A percentile compares a stretch with the other conserved stretches of the same genome.
Conservation (phyloP, 192 early-diverging fungal genomes). For the Podila clonocystis region DNA sequence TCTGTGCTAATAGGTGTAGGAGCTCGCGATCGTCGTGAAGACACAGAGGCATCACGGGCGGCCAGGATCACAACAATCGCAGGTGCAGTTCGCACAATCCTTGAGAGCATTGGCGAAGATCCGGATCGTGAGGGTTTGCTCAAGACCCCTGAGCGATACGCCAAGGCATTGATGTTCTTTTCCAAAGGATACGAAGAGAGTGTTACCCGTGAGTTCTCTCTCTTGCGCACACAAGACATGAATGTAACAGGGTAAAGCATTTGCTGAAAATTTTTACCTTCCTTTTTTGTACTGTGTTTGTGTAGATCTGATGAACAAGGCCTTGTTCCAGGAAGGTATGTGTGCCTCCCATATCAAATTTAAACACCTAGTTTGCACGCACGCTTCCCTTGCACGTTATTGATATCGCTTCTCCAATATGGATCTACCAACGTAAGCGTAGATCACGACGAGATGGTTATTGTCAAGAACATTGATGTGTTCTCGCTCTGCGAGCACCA, state of each 20-base stretch:
- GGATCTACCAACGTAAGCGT: neutral
- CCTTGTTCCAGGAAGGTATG: slow-evolving; percentile 51
- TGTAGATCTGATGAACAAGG: slow-evolving; percentile 50
- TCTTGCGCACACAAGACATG: neutral
- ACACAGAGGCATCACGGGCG: slow-evolving; percentile 78
- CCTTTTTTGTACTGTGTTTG: too few species aligned
- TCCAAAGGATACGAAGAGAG: slow-evolving; percentile 97
- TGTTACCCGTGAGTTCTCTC: slow-evolving; percentile 65
- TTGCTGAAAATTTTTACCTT: neutral
- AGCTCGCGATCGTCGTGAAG: slow-evolving; percentile 81
- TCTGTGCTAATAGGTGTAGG: slow-evolving; percentile 73
- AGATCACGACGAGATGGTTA: slow-evolving; percentile 99
- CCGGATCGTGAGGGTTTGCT: slow-evolving; percentile 91
- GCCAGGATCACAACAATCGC: slow-evolving; percentile 81
- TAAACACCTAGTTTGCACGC: too few species aligned
- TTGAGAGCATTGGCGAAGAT: slow-evolving; percentile 96
- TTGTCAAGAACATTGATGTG: slow-evolving; percentile 97
- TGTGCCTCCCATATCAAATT: neutral
- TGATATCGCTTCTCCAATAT: too few species aligned
- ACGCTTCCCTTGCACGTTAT: neutral
- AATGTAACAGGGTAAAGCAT: neutral
- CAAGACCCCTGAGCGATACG: slow-evolving; percentile 97
- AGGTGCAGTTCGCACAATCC: slow-evolving; percentile 86
- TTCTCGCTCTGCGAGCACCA: slow-evolving; percentile 99
- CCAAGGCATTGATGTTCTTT: slow-evolving; percentile 98